Percentiles rank a stretch among this genome's conserved stretches.
Evolutionary conservation across 768 basidiomycete genomes (phyloP).

Genomic region (Ramaria rubella): DNA sequence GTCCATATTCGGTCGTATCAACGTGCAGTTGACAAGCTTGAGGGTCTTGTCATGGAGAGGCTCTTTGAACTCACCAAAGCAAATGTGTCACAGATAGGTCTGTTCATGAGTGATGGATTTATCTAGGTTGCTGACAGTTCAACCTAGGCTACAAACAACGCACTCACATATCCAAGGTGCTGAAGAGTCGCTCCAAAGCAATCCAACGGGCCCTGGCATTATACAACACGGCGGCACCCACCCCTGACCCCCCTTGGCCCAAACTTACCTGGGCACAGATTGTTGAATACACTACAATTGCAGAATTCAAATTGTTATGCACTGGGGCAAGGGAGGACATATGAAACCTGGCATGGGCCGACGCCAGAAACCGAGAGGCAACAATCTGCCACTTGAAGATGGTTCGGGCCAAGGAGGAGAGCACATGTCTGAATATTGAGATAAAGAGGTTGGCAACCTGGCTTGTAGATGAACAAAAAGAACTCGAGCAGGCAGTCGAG

Average conservation of each 20-base stretch:
- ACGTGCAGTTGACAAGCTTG: conserved; percentile 23
- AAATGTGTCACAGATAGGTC: conserved; percentile 19
- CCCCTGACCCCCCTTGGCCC: conserved; percentile 14
- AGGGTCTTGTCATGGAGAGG: too few relatives aligned
- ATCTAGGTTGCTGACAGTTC: not conserved
- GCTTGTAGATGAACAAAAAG: conserved; percentile 21
- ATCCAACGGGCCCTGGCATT: conserved; percentile 25
- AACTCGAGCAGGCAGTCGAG: too few relatives aligned
- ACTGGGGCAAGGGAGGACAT: conserved; percentile 26
- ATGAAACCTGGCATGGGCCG: conserved; percentile 23
- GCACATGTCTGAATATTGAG: conserved; percentile 27
- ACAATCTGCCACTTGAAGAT: conserved; percentile 27
- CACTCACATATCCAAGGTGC: conserved; percentile 28
- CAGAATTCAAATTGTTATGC: conserved; percentile 17
- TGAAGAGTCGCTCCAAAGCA: conserved; percentile 25
- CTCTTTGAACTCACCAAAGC: conserved; percentile 27
- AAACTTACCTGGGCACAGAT: conserved; percentile 16
- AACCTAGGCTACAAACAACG: conserved; percentile 33
- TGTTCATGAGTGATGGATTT: not conserved
- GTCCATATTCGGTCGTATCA: conserved; percentile 14
- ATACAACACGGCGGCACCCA: conserved; percentile 26
- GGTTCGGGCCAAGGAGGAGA: conserved; percentile 27
- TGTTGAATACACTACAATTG: conserved; percentile 14
- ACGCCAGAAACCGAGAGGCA: conserved; percentile 32
- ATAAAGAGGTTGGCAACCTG: conserved; percentile 21